phyloP scores from a whole-genome alignment of 352 stramenopile genomes.

The Phytophthora foliorum region DNA sequence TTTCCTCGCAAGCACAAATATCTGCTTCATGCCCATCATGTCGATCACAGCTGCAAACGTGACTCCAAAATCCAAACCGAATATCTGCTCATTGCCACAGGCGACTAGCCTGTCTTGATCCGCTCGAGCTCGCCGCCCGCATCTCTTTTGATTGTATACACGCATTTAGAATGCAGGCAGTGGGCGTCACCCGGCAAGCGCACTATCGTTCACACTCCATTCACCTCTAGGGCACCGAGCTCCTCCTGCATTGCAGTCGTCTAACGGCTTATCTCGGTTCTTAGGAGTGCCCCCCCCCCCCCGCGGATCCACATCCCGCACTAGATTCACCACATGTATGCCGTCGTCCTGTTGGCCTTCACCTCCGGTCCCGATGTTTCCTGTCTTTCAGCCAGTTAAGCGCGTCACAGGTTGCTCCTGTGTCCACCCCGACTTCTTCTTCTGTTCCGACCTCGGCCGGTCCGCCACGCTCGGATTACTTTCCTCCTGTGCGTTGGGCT shows the following conservation, averaged over 20 bases:
- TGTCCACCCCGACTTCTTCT: too few relatives aligned
- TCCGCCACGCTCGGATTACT: too few relatives aligned
- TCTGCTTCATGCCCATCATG: conserved; percentile 25
- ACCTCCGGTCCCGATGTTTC: too few relatives aligned
- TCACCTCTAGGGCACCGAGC: conserved; percentile 11
- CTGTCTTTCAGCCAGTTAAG: too few relatives aligned
- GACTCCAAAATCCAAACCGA: conserved; percentile 21
- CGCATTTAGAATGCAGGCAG: conserved; percentile 28
- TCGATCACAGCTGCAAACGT: conserved; percentile 39
- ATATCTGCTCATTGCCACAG: conserved; percentile 30
- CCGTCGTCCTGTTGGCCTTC: too few relatives aligned
- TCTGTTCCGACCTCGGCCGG: too few relatives aligned
- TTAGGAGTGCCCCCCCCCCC: neutral
- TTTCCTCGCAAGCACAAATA: conserved; percentile 15
- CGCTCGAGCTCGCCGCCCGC: conserved; percentile 19
- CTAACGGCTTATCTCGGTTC: neutral
- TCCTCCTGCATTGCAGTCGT: neutral
- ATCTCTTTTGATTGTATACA: conserved; percentile 33
- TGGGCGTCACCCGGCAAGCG: neutral
- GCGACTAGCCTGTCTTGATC: conserved; percentile 17
- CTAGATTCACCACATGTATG: neutral
- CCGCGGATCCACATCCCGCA: neutral
- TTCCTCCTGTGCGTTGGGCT: too few relatives aligned
- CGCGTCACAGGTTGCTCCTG: too few relatives aligned
- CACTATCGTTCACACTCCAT: conserved; percentile 2